phyloP scores from a whole-genome alignment of 2,329 filamentous ascomycete species.

The Fusarium sacchari region DNA sequence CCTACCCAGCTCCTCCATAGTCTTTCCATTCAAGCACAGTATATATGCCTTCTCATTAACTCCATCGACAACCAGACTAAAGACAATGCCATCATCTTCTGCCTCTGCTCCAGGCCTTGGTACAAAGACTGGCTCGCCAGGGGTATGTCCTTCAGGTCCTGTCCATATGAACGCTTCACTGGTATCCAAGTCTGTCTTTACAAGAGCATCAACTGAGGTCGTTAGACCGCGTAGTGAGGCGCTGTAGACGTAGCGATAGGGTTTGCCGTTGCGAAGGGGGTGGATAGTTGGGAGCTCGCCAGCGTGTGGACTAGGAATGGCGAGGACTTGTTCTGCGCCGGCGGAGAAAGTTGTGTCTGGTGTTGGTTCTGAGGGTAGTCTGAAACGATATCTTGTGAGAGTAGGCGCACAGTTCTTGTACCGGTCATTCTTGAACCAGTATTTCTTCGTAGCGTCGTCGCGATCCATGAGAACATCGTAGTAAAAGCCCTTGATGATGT shows the following conservation, averaged over 20 bases:
- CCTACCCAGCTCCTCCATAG: conserved; percentile 70
- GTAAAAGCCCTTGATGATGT: conserved; percentile 74
- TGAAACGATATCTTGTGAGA: conserved; percentile 58
- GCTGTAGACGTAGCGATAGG: conserved; percentile 70
- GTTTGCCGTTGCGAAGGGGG: conserved; percentile 60
- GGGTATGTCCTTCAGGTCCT: conserved; percentile 67
- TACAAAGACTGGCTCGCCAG: conserved; percentile 76
- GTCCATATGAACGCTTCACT: conserved; percentile 66
- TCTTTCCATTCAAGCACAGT: conserved; percentile 70
- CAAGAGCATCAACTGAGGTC: conserved; percentile 69
- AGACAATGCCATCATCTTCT: conserved; percentile 72
- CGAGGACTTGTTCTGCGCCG: conserved; percentile 50
- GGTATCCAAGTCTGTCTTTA: conserved; percentile 71
- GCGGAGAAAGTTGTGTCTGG: conserved; percentile 28
- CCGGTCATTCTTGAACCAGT: conserved; percentile 54
- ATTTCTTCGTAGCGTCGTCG: conserved; percentile 56
- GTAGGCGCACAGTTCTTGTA: conserved; percentile 50
- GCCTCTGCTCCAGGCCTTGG: conserved; percentile 53
- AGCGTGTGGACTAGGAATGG: conserved; percentile 62
- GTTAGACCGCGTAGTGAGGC: conserved; percentile 65
- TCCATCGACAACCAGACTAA: conserved; percentile 73
- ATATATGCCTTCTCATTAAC: conserved; percentile 69
- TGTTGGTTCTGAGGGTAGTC: conserved; percentile 42
- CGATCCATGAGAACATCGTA: conserved; percentile 72
- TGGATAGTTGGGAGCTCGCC: conserved; percentile 77